phyloP scores from a whole-genome alignment of 345 rosid genomes.

The Syzygium grande region DNA sequence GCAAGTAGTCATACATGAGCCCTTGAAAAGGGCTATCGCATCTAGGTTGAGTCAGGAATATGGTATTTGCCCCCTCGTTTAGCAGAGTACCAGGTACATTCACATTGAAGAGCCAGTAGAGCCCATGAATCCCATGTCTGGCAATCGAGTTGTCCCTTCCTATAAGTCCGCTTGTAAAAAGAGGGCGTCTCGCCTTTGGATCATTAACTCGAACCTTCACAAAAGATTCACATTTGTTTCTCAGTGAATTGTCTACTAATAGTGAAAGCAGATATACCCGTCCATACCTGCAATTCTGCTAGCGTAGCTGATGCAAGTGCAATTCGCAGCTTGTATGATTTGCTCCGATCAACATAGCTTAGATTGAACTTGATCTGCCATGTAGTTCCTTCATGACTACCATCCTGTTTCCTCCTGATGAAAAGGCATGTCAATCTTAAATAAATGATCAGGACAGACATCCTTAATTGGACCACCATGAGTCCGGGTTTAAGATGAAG shows the following conservation, averaged over 20 bases:
- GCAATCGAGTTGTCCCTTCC: slow-evolving; percentile 94
- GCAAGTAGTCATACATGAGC: slow-evolving; percentile 82
- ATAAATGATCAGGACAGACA: neutral
- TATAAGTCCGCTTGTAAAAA: slow-evolving; percentile 71
- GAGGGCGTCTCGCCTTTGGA: slow-evolving; percentile 41
- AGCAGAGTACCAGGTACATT: slow-evolving; percentile 46
- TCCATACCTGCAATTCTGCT: slow-evolving; percentile 70
- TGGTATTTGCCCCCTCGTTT: slow-evolving; percentile 59
- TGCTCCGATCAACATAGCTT: slow-evolving; percentile 21
- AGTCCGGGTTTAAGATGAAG: neutral
- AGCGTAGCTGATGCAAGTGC: slow-evolving; percentile 82
- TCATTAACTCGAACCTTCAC: slow-evolving; percentile 65
- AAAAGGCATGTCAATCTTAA: neutral
- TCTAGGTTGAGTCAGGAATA: slow-evolving; percentile 71
- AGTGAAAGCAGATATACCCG: neutral
- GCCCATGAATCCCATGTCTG: slow-evolving; percentile 84
- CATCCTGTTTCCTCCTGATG: slow-evolving; percentile 28
- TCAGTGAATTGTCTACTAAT: neutral
- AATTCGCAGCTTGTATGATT: slow-evolving; percentile 47
- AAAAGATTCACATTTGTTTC: neutral
- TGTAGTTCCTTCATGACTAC: slow-evolving; percentile 38
- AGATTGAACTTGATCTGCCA: slow-evolving; percentile 75
- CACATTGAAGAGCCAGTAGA: slow-evolving; percentile 53
- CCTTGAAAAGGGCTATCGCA: slow-evolving; percentile 61
- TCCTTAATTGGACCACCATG: neutral